A percentile compares a stretch with the other conserved stretches of the same genome.
phyloP scores from a whole-genome alignment of 495 filamentous ascomycete species.

The Penicillium desertorum region DNA sequence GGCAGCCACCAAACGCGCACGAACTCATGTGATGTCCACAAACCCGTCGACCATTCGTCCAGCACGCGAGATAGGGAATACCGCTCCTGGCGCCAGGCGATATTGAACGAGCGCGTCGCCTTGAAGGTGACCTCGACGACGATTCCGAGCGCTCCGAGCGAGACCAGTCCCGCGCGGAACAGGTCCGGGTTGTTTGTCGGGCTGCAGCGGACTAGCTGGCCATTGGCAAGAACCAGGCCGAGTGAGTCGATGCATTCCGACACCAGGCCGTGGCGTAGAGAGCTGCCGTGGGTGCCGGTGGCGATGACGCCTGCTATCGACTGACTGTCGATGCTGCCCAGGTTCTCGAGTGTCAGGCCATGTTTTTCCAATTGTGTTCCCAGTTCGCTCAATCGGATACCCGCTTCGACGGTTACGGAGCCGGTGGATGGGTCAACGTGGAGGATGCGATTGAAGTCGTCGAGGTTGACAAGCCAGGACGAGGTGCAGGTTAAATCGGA shows the following conservation, averaged over 20 bases:
- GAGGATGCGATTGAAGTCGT: constrained; percentile 72
- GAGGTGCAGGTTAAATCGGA: constrained; percentile 92
- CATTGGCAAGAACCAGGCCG: constrained; percentile 80
- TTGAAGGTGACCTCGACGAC: constrained; percentile 84
- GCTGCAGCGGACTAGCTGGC: constrained; percentile 72
- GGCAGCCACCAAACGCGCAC: constrained; percentile 97
- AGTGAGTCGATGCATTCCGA: constrained; percentile 71
- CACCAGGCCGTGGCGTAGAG: constrained; percentile 77
- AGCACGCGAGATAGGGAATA: constrained; percentile 66
- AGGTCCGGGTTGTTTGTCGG: constrained; percentile 67
- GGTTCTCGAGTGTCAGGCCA: constrained; percentile 79
- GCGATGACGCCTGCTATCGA: constrained; percentile 89
- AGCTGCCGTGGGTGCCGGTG: constrained; percentile 91
- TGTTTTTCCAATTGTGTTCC: constrained; percentile 64
- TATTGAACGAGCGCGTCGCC: constrained; percentile 70
- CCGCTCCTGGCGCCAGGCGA: constrained; percentile 83
- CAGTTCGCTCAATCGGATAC: constrained; percentile 75
- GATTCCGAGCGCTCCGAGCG: constrained; percentile 86
- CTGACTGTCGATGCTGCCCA: constrained; percentile 94
- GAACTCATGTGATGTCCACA: constrained; percentile 87
- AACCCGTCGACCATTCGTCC: constrained; percentile 63
- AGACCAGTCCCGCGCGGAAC: constrained; percentile 85
- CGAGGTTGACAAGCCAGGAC: constrained; percentile 91
- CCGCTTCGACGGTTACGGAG: constrained; percentile 74
- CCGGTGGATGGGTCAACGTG: constrained; percentile 61